Conservation (phyloP, 2,329 filamentous ascomycete species). For the Stylonectria norvegica region DNA sequence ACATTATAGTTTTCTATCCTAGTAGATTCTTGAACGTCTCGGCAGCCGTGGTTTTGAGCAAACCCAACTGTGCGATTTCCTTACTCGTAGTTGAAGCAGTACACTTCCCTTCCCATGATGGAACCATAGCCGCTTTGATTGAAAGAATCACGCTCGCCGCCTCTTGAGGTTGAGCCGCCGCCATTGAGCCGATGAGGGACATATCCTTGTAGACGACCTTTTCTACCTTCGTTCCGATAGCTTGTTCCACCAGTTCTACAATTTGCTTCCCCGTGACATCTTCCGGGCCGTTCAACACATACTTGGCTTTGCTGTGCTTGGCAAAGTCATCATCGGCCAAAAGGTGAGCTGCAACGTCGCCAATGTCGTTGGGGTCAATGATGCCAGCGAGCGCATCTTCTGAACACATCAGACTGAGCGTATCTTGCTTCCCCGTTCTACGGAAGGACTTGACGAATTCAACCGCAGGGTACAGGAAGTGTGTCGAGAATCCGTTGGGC, state of each 20-base stretch:
- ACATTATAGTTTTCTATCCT: no score
- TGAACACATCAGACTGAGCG: conserved; percentile 26
- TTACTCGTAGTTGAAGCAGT: conserved; percentile 24
- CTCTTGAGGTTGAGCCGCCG: conserved; percentile 11
- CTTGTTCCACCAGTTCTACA: conserved; percentile 34
- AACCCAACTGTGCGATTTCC: conserved; percentile 29
- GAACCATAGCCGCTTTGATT: conserved; percentile 20
- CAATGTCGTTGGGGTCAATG: conserved; percentile 33
- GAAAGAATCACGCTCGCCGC: conserved; percentile 30
- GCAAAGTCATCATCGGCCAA: conserved; percentile 27
- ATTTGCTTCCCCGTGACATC: conserved; percentile 36
- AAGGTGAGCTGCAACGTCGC: conserved; percentile 34
- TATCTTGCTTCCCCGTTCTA: conserved; percentile 30
- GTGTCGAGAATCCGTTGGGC: conserved; percentile 26
- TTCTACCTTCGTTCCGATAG: conserved; percentile 25
- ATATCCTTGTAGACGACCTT: conserved; percentile 31
- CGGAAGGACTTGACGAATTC: conserved; percentile 34
- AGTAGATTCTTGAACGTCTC: conserved; percentile 21
- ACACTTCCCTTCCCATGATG: conserved; percentile 32
- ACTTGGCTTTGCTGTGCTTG: conserved; percentile 32
- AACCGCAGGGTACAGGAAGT: conserved; percentile 22
- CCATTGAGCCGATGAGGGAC: conserved; percentile 27
- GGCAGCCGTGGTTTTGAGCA: conserved; percentile 27
- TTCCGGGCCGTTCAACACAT: conserved; percentile 39
- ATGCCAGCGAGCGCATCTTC: conserved; percentile 30